A percentile compares a stretch with the other conserved stretches of the same genome.
phyloP scores from a whole-genome alignment of 306 rosid species.

The Sphenostylis stenocarpa region DNA sequence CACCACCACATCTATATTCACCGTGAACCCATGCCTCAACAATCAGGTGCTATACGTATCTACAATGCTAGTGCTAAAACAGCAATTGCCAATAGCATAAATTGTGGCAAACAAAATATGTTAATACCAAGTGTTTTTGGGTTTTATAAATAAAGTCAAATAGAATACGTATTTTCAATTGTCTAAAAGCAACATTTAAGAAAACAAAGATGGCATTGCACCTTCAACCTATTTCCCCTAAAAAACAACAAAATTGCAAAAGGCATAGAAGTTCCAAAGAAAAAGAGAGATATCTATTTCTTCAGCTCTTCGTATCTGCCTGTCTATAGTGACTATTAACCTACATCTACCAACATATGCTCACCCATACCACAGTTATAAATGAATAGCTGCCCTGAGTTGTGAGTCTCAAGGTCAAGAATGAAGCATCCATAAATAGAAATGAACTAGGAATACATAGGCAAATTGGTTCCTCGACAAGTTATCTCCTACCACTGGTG shows the following conservation, averaged over 20 bases:
- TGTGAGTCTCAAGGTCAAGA: conserved; percentile 27
- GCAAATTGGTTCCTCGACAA: neutral
- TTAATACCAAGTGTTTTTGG: neutral
- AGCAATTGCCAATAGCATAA: neutral
- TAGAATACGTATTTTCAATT: neutral
- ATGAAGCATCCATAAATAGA: conserved; percentile 27
- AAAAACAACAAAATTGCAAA: neutral
- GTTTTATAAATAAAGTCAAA: neutral
- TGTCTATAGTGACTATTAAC: conserved; percentile 29
- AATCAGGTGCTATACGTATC: neutral
- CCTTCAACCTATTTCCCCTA: neutral
- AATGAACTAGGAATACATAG: neutral
- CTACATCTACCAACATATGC: conserved; percentile 20
- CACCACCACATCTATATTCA: neutral
- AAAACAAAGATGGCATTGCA: conserved; percentile 15
- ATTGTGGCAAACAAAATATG: neutral
- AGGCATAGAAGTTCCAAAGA: conserved; percentile 7
- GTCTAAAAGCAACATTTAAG: conserved; percentile 25
- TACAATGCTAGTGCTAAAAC: neutral
- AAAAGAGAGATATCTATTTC: conserved; percentile 7
- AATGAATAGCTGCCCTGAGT: neutral
- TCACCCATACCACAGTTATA: neutral
- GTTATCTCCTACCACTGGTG: conserved; percentile 33
- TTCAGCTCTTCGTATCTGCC: conserved; percentile 11
- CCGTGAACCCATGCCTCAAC: neutral